Percentiles rank a stretch among this genome's conserved stretches.
phyloP scores from a whole-genome alignment of 305 asterid species.

The Rubia tinctorum region DNA sequence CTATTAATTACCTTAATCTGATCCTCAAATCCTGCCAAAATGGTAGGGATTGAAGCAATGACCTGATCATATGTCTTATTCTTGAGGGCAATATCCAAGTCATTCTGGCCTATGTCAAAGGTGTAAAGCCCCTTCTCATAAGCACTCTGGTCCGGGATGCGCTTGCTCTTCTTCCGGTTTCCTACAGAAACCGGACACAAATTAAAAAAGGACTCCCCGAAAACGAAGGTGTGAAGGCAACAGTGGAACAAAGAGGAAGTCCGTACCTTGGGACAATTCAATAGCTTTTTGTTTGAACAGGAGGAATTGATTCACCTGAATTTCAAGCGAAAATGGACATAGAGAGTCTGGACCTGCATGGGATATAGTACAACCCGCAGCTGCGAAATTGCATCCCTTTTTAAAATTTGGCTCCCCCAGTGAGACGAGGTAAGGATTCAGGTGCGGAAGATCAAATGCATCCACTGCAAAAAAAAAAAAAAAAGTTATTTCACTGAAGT shows the following conservation, averaged over 20 bases:
- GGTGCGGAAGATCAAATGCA: slow-evolving; percentile 78
- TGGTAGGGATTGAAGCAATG: slow-evolving; percentile 69
- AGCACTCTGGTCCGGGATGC: slow-evolving; percentile 56
- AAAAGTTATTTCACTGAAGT: too few relatives aligned
- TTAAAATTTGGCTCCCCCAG: slow-evolving; percentile 59
- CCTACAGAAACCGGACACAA: slow-evolving; percentile 36
- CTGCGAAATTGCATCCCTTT: slow-evolving; percentile 83
- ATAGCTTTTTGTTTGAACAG: slow-evolving; percentile 70
- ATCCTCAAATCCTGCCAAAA: slow-evolving; percentile 58
- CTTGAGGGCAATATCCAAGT: slow-evolving; percentile 76
- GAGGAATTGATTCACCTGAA: slow-evolving; percentile 85
- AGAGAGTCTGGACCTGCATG: slow-evolving; percentile 64
- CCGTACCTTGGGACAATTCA: slow-evolving; percentile 48
- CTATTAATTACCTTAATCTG: background rate
- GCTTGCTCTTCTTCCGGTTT: slow-evolving; percentile 36
- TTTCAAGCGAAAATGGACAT: slow-evolving; percentile 72
- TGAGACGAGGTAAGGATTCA: slow-evolving; percentile 78
- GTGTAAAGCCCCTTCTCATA: slow-evolving; percentile 70
- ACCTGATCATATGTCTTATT: slow-evolving; percentile 73
- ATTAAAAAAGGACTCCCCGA: background rate
- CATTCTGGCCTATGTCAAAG: slow-evolving; percentile 96
- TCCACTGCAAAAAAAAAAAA: slow-evolving; percentile 67
- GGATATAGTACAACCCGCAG: slow-evolving; percentile 70
- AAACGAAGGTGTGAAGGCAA: too few relatives aligned
- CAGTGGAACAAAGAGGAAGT: too few relatives aligned